phyloP scores from a whole-genome alignment of 2,329 filamentous ascomycete genomes.

The Sporothrix curviconia region DNA sequence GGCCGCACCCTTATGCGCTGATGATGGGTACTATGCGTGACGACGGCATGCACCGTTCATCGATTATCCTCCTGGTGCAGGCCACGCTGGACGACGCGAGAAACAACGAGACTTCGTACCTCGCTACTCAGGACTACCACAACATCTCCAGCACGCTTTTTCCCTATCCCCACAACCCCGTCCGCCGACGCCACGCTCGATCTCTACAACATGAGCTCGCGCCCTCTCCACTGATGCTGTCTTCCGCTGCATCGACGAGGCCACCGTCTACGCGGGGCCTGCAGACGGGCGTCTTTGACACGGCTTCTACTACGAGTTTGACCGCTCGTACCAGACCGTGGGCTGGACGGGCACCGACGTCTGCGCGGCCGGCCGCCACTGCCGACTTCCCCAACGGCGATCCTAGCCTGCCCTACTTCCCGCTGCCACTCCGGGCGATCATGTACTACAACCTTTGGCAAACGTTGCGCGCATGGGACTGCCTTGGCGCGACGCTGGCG shows the following conservation, averaged over 20 bases:
- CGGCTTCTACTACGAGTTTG: slow-evolving; percentile 54
- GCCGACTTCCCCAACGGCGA: slow-evolving; percentile 34
- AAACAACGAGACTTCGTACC: slow-evolving; percentile 27
- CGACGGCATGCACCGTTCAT: slow-evolving; percentile 51
- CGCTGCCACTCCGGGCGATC: slow-evolving; percentile 52
- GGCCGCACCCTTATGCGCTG: slow-evolving; percentile 44
- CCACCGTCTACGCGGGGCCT: slow-evolving; percentile 48
- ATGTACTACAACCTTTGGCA: slow-evolving; percentile 50
- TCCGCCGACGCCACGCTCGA: slow-evolving; percentile 45
- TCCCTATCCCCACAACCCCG: slow-evolving; percentile 38
- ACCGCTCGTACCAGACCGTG: slow-evolving; percentile 47
- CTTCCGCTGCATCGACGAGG: slow-evolving; percentile 55
- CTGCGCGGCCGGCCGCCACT: slow-evolving; percentile 37
- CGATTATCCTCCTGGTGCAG: slow-evolving; percentile 33
- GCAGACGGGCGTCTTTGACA: slow-evolving; percentile 37
- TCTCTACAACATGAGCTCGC: slow-evolving; percentile 48
- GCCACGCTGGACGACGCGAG: slow-evolving; percentile 18
- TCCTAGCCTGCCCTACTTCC: slow-evolving; percentile 39
- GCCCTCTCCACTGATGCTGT: slow-evolving; percentile 51
- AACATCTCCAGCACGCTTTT: slow-evolving; percentile 36
- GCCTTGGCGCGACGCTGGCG: slow-evolving; percentile 40
- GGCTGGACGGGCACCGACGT: slow-evolving; percentile 48
- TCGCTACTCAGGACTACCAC: slow-evolving; percentile 28
- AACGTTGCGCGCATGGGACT: slow-evolving; percentile 34
- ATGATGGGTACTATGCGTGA: slow-evolving; percentile 51